phyloP scores from a whole-genome alignment of 306 rosid genomes.

The Nissolia schottii region DNA sequence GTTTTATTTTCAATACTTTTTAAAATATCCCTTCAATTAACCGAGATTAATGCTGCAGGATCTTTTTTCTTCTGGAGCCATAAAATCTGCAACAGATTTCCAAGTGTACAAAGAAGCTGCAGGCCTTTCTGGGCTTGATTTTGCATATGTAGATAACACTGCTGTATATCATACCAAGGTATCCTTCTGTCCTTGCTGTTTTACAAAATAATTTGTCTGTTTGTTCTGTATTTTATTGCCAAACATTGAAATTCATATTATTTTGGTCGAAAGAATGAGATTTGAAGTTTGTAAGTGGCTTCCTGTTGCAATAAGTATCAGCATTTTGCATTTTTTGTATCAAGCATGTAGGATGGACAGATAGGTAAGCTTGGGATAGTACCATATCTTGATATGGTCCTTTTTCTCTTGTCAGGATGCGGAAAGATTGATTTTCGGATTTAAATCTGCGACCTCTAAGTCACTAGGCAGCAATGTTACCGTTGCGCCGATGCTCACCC shows the following conservation, averaged over 20 bases:
- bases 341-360: neutral
- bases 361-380: neutral
- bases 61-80: slow-evolving; percentile 81
- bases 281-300: neutral
- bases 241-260: neutral
- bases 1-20: slow-evolving; percentile 2
- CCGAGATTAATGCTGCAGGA: slow-evolving; percentile 55
- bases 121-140: slow-evolving; percentile 94
- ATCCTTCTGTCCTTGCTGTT: slow-evolving; percentile 25
- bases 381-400: neutral
- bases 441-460: too few relatives aligned
- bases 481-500: too few relatives aligned
- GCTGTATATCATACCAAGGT: slow-evolving; percentile 99
- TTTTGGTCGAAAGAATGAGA: slow-evolving; percentile 1
- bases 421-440: too few relatives aligned
- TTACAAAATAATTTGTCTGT: neutral
- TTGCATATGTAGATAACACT: slow-evolving; percentile 71
- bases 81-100: slow-evolving; percentile 91
- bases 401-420: neutral
- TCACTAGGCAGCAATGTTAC: too few relatives aligned
- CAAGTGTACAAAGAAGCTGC: slow-evolving; percentile 88
- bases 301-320: neutral
- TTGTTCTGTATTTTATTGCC: slow-evolving; percentile 14
- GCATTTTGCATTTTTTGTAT: neutral
- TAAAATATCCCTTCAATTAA: slow-evolving; percentile 2